Conservation (phyloP, 805 yeast species). For the Ascoidea asiatica region DNA sequence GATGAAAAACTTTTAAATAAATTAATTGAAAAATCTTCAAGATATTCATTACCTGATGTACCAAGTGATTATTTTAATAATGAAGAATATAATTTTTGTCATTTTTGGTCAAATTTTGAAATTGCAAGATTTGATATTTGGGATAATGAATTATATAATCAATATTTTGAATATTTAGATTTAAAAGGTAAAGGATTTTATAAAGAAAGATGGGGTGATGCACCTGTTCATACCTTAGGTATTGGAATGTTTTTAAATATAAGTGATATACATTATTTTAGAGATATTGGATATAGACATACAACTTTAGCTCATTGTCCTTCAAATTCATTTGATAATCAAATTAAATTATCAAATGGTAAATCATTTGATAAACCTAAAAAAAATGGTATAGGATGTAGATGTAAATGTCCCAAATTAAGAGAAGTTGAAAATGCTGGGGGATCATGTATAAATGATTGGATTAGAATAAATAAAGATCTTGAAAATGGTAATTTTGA, state of each 20-base stretch:
- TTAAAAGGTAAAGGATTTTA: slow-evolving; percentile 71
- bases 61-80: slow-evolving; percentile 47
- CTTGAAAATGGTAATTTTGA: slow-evolving; percentile 11
- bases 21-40: slow-evolving; percentile 24
- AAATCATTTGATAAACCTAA: slow-evolving; percentile 20
- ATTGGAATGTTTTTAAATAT: slow-evolving; percentile 60
- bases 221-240: slow-evolving; percentile 86
- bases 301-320: slow-evolving; percentile 81
- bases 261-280: slow-evolving; percentile 71
- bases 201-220: slow-evolving; percentile 95
- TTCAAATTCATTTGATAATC: slow-evolving; percentile 33
- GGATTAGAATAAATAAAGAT: slow-evolving; percentile 25
- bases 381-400: slow-evolving; percentile 59
- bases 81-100: slow-evolving; percentile 66
- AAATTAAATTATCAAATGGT: slow-evolving; percentile 21
- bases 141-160: slow-evolving; percentile 46
- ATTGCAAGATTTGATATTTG: slow-evolving; percentile 76
- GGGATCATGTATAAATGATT: slow-evolving; percentile 36
- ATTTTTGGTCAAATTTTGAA: slow-evolving; percentile 90
- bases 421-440: slow-evolving; percentile 44
- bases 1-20: slow-evolving; percentile 21
- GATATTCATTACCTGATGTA: slow-evolving; percentile 17
- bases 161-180: slow-evolving; percentile 60
- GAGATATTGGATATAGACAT: slow-evolving; percentile 87
- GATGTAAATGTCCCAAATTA: slow-evolving; percentile 65